Conservation (phyloP, 176 grass and related monocot genomes). For the Aegilops tauschii region DNA sequence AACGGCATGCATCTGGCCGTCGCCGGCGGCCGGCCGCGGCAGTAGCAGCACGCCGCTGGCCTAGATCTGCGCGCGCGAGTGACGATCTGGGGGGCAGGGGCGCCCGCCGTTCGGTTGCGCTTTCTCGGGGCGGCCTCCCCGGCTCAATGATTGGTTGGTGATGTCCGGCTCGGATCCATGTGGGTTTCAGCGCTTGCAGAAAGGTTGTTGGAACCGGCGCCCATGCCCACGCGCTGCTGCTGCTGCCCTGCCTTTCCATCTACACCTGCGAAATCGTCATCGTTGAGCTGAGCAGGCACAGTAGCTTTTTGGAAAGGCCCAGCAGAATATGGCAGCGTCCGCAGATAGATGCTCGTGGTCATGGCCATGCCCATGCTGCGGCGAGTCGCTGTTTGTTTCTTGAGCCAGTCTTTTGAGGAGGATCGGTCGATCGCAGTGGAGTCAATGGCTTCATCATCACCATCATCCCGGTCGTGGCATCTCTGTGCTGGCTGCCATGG, state of each 20-base stretch:
- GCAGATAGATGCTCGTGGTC: neutral
- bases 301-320: slow-evolving; percentile 29
- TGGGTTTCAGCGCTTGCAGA: slow-evolving; percentile 50
- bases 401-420: slow-evolving; percentile 22
- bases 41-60: neutral
- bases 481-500: neutral
- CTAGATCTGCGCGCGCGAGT: slow-evolving; percentile 24
- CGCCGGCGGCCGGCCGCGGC: neutral
- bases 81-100: neutral
- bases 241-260: slow-evolving; percentile 20
- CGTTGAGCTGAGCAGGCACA: neutral
- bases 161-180: slow-evolving; percentile 39
- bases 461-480: slow-evolving; percentile 3
- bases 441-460: slow-evolving; percentile 28
- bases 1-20: neutral
- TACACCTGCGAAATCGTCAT: neutral
- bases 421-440: neutral
- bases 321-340: slow-evolving; percentile 24
- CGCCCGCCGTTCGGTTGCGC: neutral
- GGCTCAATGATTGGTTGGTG: slow-evolving; percentile 60
- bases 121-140: neutral
- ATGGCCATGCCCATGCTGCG: neutral
- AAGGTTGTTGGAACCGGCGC: slow-evolving; percentile 40
- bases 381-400: neutral
- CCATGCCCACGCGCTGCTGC: neutral